Percentiles rank a stretch among this genome's conserved stretches.
phyloP scores from a whole-genome alignment of 2,329 filamentous ascomycete species.

The Colletotrichum agaves region DNA sequence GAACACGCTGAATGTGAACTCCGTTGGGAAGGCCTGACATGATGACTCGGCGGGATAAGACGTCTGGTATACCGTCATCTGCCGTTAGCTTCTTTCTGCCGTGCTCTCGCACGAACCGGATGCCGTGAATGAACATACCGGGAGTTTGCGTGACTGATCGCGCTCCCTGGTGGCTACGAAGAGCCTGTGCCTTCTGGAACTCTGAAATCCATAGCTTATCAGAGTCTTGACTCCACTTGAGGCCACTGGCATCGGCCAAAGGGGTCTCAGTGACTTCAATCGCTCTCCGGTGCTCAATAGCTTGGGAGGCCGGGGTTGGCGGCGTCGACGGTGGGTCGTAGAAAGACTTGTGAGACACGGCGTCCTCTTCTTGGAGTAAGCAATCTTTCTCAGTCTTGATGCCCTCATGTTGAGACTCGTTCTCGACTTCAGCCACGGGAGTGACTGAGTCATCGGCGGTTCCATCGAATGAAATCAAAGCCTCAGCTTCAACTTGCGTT shows the following conservation, averaged over 20 bases:
- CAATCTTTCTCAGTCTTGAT: too few species aligned
- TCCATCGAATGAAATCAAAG: slow-evolving; percentile 11
- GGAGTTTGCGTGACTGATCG: slow-evolving; percentile 4
- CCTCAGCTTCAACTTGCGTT: not conserved
- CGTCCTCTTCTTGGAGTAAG: too few species aligned
- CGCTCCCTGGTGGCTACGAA: slow-evolving; percentile 20
- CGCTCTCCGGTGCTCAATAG: not conserved
- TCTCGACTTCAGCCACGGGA: not conserved
- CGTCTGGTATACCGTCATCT: slow-evolving; percentile 10
- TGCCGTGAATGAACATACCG: slow-evolving; percentile 32
- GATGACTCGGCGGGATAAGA: slow-evolving; percentile 28
- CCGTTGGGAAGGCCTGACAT: slow-evolving; percentile 29
- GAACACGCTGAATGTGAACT: slow-evolving; percentile 19
- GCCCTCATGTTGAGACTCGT: not conserved
- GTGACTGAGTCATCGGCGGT: not conserved
- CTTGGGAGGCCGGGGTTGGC: not conserved
- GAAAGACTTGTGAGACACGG: too few species aligned
- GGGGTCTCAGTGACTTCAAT: too few species aligned
- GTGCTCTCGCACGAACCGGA: slow-evolving; percentile 20
- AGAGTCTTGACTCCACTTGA: slow-evolving; percentile 1
- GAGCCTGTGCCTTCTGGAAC: slow-evolving; percentile 6
- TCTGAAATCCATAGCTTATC: slow-evolving; percentile 17
- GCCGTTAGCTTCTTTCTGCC: slow-evolving; percentile 10
- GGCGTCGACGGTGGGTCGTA: not conserved
- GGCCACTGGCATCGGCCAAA: not conserved